Evolutionary conservation across 441 rosid species (phyloP), one percentile per base, ranked within the genome.

Genomic region (Eutrema salsugineum): DNA sequence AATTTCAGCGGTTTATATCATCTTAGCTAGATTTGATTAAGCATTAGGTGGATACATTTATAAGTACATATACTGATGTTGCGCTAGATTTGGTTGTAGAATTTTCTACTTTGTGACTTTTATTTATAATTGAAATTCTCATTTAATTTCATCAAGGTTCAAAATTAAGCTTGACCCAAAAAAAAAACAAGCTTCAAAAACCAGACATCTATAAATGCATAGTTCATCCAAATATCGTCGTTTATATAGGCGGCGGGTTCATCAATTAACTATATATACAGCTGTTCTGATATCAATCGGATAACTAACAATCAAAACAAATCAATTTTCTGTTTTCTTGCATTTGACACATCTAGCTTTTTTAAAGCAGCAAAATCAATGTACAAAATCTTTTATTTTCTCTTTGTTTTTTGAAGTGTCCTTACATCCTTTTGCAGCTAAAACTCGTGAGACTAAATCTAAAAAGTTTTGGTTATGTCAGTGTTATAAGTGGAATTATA

Each of bases 11-110:
- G 68, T 47, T 54, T 61, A 36, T 62, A 68, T 11, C 30, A 54
- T 44, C 46, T 62, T 68, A 36, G 20, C 50, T 53, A 19, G 28
- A 68, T 68, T 68, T 61, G 73, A 35, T 54, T 68, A 53, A 54
- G 59, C 64, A 68, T 75, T 63, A 46, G 6, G 48, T 54, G 32
- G 38, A 54, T 39, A 27, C 58, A 51, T 16, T 43, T 50, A 40
- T 5, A 49, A 71, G 54, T 61, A 20, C 58, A 46, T 56, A 39
- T 22, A 67, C 11, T 30, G 32, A 43, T 72, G 48, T 63, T 35
- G 56, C 55, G 8, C 48, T 53, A 63, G 8, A 33, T 51, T 50
- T 62, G 64, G 11, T 17, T 61, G 10, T 12, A 42, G 22, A 49
- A 32, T 39, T 28, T 59, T 28, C 11, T 40, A 17, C 6, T 30